phyloP scores from a whole-genome alignment of 139 green algal species.

The Tetraselmis chui region DNA sequence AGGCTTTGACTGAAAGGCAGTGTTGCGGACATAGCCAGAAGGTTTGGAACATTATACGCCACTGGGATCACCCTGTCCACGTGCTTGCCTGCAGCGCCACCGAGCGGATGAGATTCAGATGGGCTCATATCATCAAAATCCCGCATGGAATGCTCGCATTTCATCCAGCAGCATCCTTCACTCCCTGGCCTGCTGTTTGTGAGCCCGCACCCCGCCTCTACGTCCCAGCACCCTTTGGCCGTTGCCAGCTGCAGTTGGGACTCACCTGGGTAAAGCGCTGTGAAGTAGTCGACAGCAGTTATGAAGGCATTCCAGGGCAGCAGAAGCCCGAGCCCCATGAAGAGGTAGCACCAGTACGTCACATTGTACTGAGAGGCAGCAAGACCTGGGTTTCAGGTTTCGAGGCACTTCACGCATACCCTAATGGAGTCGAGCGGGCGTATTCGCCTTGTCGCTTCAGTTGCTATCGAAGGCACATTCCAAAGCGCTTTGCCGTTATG shows the following conservation, averaged over 20 bases:
- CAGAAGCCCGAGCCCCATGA: constrained; percentile 41
- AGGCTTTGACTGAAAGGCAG: constrained; percentile 19
- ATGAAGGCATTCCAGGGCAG: constrained; percentile 74
- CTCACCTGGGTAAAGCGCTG: constrained; percentile 23
- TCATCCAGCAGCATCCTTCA: too few relatives aligned
- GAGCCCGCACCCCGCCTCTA: too few relatives aligned
- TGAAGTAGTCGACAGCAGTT: constrained; percentile 38
- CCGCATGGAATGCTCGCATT: too few relatives aligned
- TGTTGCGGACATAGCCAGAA: constrained; percentile 33
- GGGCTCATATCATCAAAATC: too few relatives aligned
- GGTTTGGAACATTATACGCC: constrained; percentile 53
- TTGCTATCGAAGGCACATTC: too few relatives aligned
- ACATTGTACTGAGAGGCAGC: background rate
- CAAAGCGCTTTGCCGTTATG: too few relatives aligned
- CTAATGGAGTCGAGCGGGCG: too few relatives aligned
- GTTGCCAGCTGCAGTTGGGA: background rate
- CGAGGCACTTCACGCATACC: too few relatives aligned
- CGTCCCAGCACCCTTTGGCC: too few relatives aligned
- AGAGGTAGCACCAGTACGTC: constrained; percentile 9
- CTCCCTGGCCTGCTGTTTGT: too few relatives aligned
- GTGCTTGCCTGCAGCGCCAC: constrained; percentile 45
- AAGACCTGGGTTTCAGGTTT: too few relatives aligned
- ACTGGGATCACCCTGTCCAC: constrained; percentile 66
- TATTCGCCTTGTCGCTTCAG: too few relatives aligned
- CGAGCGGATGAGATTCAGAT: background rate